These are phyloP conservation scores for Eustoma russellianum DNA, from an alignment of 257 asterid genomes.

Conservation along the genomic window DNA sequence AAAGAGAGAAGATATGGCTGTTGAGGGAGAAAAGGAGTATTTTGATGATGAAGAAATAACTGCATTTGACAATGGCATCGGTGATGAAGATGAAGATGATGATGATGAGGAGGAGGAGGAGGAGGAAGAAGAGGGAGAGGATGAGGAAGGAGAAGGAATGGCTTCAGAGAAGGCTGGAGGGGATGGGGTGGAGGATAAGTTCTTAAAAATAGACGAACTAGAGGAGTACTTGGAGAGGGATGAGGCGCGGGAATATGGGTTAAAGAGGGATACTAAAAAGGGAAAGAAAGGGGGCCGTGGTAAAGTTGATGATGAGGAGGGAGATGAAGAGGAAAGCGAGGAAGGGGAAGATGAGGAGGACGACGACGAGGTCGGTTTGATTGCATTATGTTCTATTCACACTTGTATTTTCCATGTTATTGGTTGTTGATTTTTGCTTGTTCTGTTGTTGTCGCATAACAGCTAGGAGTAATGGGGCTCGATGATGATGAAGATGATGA, in stretches of 20 bases:
- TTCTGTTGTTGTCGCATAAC: constrained; percentile 13
- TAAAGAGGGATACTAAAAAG: constrained; percentile 33
- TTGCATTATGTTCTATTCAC: not conserved
- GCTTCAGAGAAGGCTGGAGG: constrained; percentile 14
- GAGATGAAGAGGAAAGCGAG: constrained; percentile 25
- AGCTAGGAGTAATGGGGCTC: constrained; percentile 71
- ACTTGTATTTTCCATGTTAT: not conserved
- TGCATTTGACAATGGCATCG: constrained; percentile 20
- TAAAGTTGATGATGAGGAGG: constrained; percentile 16
- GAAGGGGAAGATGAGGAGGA: constrained; percentile 29
- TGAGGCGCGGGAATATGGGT: constrained; percentile 74
- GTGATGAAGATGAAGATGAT: constrained; percentile 8
- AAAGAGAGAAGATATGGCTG: constrained; percentile 8
- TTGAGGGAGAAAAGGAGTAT: constrained; percentile 25
- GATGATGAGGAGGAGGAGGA: constrained; percentile 16
- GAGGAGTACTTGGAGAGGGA: constrained; percentile 61
- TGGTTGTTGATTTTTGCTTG: constrained; percentile 6
- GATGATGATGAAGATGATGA: constrained; percentile 43
- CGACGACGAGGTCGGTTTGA: constrained; percentile 28
- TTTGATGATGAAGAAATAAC: constrained; percentile 24
- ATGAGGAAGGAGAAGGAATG: constrained; percentile 15
- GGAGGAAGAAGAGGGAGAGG: constrained; percentile 16
- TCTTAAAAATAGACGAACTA: constrained; percentile 76
- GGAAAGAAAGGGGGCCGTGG: constrained; percentile 25
- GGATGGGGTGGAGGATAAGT: constrained; percentile 64